Percentiles rank a stretch among this genome's conserved stretches.
These are phyloP conservation scores for Syzygium aromaticum DNA, from an alignment of 345 rosid genomes.

Conservation along the genomic window DNA sequence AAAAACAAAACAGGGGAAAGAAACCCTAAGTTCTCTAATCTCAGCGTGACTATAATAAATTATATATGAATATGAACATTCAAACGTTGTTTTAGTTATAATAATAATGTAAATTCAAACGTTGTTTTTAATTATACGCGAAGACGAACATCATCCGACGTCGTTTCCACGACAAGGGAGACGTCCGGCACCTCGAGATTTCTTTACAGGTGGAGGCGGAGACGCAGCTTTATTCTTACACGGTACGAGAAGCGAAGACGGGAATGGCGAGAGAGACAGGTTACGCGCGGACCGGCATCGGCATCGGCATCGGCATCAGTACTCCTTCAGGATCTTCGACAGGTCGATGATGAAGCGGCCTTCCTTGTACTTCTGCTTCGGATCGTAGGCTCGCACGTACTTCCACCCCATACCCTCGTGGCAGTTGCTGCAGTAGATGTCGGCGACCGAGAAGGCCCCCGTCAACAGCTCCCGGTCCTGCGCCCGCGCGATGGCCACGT, in stretches of 20 bases:
- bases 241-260: background rate
- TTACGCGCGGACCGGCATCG: background rate
- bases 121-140: background rate
- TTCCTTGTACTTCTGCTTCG: constrained; percentile 69
- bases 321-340: constrained; percentile 58
- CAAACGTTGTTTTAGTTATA: no score
- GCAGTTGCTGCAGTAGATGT: constrained; percentile 57
- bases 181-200: background rate
- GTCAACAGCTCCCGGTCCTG: constrained; percentile 59
- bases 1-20: background rate
- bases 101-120: no score
- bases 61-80: no score
- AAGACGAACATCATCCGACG: background rate
- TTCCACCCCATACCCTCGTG: constrained; percentile 74
- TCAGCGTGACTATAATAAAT: background rate
- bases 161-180: background rate
- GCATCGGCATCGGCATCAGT: constrained; percentile 34
- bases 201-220: no score
- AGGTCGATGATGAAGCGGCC: constrained; percentile 74
- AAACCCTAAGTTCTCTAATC: background rate
- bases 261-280: background rate
- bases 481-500: constrained; percentile 39
- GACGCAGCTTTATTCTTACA: background rate
- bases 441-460: constrained; percentile 66
- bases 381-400: constrained; percentile 61